Evolutionary conservation across 768 basidiomycete genomes (phyloP).

Genomic region (Sistotremastrum niveocremeum): DNA sequence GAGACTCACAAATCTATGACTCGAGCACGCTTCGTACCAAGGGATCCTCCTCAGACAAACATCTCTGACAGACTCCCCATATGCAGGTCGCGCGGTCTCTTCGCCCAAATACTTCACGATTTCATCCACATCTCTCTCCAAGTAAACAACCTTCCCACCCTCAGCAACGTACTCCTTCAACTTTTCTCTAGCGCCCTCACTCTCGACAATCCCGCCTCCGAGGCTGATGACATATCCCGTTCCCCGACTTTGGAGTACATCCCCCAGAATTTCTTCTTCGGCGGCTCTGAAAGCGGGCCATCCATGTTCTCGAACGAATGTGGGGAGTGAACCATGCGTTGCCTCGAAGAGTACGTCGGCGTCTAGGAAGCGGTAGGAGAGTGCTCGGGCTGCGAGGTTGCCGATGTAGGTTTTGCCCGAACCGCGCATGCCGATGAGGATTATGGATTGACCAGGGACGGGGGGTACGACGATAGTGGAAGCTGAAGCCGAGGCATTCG

Average conservation of each 20-base stretch:
- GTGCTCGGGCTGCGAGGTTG: constrained; percentile 52
- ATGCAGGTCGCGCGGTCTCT: constrained; percentile 73
- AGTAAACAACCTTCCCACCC: constrained; percentile 69
- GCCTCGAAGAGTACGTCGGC: constrained; percentile 71
- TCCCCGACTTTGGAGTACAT: constrained; percentile 44
- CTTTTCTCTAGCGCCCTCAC: constrained; percentile 53
- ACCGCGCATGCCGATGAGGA: constrained; percentile 93
- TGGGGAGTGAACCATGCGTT: constrained; percentile 47
- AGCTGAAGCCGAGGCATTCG: constrained; percentile 30
- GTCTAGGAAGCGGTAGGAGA: constrained; percentile 69
- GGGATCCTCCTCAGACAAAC: constrained; percentile 75
- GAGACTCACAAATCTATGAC: constrained; percentile 73
- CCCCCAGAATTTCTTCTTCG: constrained; percentile 55
- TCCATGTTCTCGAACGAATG: constrained; percentile 70
- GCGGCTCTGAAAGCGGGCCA: constrained; percentile 84
- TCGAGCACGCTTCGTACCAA: constrained; percentile 76
- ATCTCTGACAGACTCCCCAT: constrained; percentile 73
- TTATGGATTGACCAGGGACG: constrained; percentile 22
- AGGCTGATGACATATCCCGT: constrained; percentile 70
- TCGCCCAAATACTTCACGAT: constrained; percentile 67
- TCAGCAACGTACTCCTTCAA: constrained; percentile 49
- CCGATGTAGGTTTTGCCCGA: constrained; percentile 91
- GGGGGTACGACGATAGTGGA: constrained; percentile 7
- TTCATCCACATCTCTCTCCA: constrained; percentile 68
- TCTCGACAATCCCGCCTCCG: constrained; percentile 93